Evolutionary conservation across 306 rosid genomes (phyloP), one percentile per base, ranked within the genome.

Genomic region (Dicorynia guianensis): DNA sequence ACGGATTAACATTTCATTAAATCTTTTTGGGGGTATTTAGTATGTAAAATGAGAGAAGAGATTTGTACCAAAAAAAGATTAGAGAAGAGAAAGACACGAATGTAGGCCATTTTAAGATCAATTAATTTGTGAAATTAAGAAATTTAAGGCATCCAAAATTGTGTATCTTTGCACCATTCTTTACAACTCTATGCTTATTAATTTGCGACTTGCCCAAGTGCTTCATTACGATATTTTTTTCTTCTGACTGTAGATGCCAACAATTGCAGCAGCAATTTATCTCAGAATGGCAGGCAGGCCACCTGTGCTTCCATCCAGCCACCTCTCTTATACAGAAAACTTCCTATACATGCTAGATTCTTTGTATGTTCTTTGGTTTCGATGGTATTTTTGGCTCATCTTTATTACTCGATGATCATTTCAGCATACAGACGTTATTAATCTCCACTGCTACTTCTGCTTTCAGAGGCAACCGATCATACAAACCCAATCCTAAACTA

Each of bases 291-390:
- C 98, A 30, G 98, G 98, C 84, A 85, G 98, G 69, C 90, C 91
- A 43, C 85, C 98, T 11, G 98, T 93, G 80, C 95, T 93, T 66
- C 98, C 98, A 74, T 87, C 98, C 44, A 89, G 78, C 82, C 76
- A 71, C 77, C 97, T 93, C 71, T 90, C 98, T 67, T 93, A 90
- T 79, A 77, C 98, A 0, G 97, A 90, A 84, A 93, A 90, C 81
- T 89, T 93, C 84, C 76, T 90, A 50, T 93, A 93, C 89, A 93
- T 93, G 98, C 95, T 93, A 52, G 98, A 93, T 85, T 93, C 98
- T 60, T 65, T 93, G 98, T 93, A 90, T 38, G 98, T 81, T 58
- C 13, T 56, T n/a, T n/a, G n/a, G n/a, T n/a, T n/a, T n/a, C n/a
- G n/a, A 33, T 56, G 9, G 5, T 55, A 46, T 48, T 69, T 54